A percentile compares a stretch with the other conserved stretches of the same genome.
Conservation (phyloP, 768 basidiomycete species). For the Astraeus odoratus region DNA sequence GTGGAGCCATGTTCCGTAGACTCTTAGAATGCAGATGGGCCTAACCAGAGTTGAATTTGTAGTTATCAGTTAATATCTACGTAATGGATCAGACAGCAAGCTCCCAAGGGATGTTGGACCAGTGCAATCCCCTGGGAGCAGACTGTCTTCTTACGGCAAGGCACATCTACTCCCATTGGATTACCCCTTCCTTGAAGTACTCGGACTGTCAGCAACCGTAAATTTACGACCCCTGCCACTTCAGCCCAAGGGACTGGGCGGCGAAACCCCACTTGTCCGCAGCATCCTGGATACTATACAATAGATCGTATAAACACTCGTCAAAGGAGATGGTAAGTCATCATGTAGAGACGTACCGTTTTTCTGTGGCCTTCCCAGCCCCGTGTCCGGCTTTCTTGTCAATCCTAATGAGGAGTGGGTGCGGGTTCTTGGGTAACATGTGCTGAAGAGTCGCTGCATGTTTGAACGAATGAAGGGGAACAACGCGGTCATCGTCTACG, state of each 20-base stretch:
- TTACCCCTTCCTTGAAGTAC: no score
- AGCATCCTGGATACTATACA: slow-evolving; percentile 60
- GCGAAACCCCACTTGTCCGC: slow-evolving; percentile 77
- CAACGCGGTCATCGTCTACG: slow-evolving; percentile 80
- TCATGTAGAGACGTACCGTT: slow-evolving; percentile 41
- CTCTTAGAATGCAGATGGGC: no score
- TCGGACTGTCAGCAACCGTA: background rate
- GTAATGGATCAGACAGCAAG: no score
- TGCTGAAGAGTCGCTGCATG: slow-evolving; percentile 73
- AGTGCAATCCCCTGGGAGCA: no score
- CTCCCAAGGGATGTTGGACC: no score
- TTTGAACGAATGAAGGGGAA: slow-evolving; percentile 83
- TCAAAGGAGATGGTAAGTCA: slow-evolving; percentile 1
- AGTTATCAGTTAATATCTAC: no score
- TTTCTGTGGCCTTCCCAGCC: slow-evolving; percentile 69
- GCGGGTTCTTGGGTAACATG: slow-evolving; percentile 51
- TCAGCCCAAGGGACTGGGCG: slow-evolving; percentile 54
- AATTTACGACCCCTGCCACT: slow-evolving; percentile 19
- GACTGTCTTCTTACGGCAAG: no score
- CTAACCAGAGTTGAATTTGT: no score
- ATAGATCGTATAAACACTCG: background rate
- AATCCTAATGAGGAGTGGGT: slow-evolving; percentile 70
- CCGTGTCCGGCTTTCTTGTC: slow-evolving; percentile 81
- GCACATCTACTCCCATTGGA: no score
- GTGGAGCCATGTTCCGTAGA: no score